Evolutionary conservation across 805 yeast species (phyloP), one percentile per base, ranked within the genome.

Genomic region (Metschnikowia santaceciliae): DNA sequence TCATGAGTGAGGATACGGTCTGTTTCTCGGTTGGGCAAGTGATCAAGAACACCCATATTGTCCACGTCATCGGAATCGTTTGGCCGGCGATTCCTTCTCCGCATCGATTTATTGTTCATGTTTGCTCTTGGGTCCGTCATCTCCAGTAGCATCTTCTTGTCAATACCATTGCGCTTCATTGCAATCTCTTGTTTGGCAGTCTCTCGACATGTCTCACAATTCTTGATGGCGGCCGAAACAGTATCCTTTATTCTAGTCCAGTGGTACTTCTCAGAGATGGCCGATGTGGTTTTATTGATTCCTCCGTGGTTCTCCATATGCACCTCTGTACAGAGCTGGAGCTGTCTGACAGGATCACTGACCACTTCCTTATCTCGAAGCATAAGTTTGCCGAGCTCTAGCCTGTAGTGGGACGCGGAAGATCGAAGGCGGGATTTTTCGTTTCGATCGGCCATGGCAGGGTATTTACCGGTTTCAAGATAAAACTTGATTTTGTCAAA

Each of bases 201-300:
- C 54, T 82, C 84, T 36, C 85, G 74, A 66, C 98, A 92, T 46
- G 82, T 85, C 1, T 76, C 73, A 65, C 98, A 94, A 53, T 82
- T 80, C 49, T 84, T 76, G 48, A 91, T 83, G 1, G 89, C 92
- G 32, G 82, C 81, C 0, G 87, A 83, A 1, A 88, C 97, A 0
- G 96, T 89, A 50, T 82, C 90, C 67, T 94, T 91, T 55, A 92
- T 87, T 47, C 96, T 80, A 1, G 90, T 81, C 97, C 98, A 92
- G 66, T 90, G 96, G 59, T 87, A 92, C 58, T 80, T 79, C 54
- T 87, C 94, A 1, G 91, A 80, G 15, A 94, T 80, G 15, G 79
- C 70, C 0, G 92, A 72, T 0, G 97, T 90, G 1, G 96, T 84
- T 61, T 85, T 88, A 69, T 92, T 92, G 55, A 92, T 90, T 10